Evolutionary conservation across 2,329 filamentous ascomycete species (phyloP).

Genomic region (Fusarium sp.): DNA sequence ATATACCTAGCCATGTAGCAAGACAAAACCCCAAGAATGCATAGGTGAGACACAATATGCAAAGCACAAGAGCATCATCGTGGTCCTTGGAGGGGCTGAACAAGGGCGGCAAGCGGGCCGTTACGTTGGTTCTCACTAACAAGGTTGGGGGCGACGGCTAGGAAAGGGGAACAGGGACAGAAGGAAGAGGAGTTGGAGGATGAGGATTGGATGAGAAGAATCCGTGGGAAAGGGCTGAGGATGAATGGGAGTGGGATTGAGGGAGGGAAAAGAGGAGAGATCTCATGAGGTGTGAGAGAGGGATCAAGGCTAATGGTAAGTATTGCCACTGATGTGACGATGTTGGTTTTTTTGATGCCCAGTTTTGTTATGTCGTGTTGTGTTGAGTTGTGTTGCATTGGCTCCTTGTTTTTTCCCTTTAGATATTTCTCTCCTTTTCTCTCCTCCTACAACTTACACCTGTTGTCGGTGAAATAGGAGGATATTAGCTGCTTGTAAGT

Average conservation of each 20-base stretch:
- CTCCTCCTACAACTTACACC: background rate
- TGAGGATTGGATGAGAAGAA: constrained; percentile 26
- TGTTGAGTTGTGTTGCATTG: constrained; percentile 9
- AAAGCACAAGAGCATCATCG: constrained; percentile 8
- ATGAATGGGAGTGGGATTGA: background rate
- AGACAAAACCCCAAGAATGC: background rate
- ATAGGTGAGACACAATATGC: constrained; percentile 5
- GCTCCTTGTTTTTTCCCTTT: background rate
- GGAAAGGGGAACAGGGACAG: constrained; percentile 4
- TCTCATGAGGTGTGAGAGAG: background rate
- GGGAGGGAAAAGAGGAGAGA: constrained; percentile 13
- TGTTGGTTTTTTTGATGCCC: constrained; percentile 17
- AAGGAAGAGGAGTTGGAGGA: constrained; percentile 6
- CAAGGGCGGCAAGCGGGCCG: constrained; percentile 11
- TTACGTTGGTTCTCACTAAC: constrained; percentile 1
- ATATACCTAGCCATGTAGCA: background rate
- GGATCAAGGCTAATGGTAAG: constrained; percentile 29
- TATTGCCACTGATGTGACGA: constrained; percentile 31
- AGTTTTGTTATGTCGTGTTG: constrained; percentile 19
- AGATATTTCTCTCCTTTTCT: background rate
- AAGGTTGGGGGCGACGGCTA: constrained; percentile 5
- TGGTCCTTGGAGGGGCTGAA: constrained; percentile 29
- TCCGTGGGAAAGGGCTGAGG: constrained; percentile 2
- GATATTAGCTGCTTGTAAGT: background rate
- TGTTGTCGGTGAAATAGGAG: background rate